Base-by-base conservation (phyloP, 2,329 filamentous ascomycete genomes). In the Talaromyces piceae region DNA sequence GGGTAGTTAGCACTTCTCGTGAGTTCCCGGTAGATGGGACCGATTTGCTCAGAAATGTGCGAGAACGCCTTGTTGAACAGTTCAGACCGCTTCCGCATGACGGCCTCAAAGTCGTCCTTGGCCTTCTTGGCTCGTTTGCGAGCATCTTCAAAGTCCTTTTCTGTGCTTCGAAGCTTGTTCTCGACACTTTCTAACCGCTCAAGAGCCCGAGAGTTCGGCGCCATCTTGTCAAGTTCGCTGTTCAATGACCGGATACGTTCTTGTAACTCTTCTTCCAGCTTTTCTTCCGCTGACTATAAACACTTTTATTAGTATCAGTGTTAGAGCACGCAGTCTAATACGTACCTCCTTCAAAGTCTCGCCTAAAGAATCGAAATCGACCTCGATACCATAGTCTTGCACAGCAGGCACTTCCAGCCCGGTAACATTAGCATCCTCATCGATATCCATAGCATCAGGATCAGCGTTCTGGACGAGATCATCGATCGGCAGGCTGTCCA, bases 1-100 rank as follows among this genome's bases (percentile, higher is more conserved):
- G 91, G 91, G 67, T 95, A 95, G n/a, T 87, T 85, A 28, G 87
- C 80, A 37, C 87, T 93, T 53, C 90, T 86, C 22, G 93, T 98
- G 45, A 98, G 82, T 63, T 97, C 91, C 63, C 91, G 90, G 77
- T 98, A 98, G 23, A 97, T 93, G 48, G 87, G 83, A 26, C 84
- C 86, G 60, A 98, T 97, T 67, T 96, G 90, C 60, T 95, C 89
- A 41, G 89, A 88, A 64, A 98, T 98, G 68, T 98, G 93, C 18
- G 81, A 78, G 72, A 96, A 97, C 11, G 93, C 93, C 67, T 90
- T 91, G 75, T 91, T 93, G 79, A 98, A 98, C 26, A 95, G 80
- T 57, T 95, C 88, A 57, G 86, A 88, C 50, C 93, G 86, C 69
- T 86, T 82, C 51, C 86, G 80, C 71, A 91, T 93, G 56, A 95